Evolutionary conservation across 441 rosid species (phyloP), one percentile per base, ranked within the genome.

Genomic region (Lepidium campestre): DNA sequence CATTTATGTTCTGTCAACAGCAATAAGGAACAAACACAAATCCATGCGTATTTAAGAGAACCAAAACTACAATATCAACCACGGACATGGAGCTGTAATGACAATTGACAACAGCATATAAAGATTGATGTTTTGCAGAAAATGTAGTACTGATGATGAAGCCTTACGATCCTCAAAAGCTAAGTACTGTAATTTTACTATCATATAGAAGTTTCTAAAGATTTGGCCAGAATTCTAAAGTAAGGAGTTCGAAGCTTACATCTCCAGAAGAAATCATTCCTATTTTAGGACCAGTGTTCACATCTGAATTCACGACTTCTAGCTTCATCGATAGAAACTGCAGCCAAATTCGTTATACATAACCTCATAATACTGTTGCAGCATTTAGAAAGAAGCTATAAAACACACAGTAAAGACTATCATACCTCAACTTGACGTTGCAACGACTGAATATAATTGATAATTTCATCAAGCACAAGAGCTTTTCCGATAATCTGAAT

Each of bases 401-500:
- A 17, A 18, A 20, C 34, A 6, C 27, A 55, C 44, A 55, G 60
- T 3, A 13, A 12, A 10, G 60, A 7, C 23, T 15, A 11, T 10
- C 27, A 34, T 66, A 86, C 93, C 90, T 85, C 90, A 54, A 86
- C 88, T 77, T 86, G 93, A 39, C 34, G 75, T 69, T 85, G 90
- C 62, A 86, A 63, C 2, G 92, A 84, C 78, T 80, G 88, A 56
- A 86, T 73, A 72, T 86, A 86, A 67, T 86, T 86, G 79, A 86
- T 86, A 47, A 86, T 86, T 78, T 85, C 93, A 65, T 86, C 93
- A 11, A 86, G 86, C 19, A 85, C 93, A 58, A 79, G 86, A 2
- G 93, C 93, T 77, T 86, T 86, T 45, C 93, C 93, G 9, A 83
- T 85, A 15, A 86, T 81, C 93, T 86, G 77, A 67, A 61, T n/a